Conservation (phyloP, 2,329 filamentous ascomycete genomes). For the Venturiaceae sp. region DNA sequence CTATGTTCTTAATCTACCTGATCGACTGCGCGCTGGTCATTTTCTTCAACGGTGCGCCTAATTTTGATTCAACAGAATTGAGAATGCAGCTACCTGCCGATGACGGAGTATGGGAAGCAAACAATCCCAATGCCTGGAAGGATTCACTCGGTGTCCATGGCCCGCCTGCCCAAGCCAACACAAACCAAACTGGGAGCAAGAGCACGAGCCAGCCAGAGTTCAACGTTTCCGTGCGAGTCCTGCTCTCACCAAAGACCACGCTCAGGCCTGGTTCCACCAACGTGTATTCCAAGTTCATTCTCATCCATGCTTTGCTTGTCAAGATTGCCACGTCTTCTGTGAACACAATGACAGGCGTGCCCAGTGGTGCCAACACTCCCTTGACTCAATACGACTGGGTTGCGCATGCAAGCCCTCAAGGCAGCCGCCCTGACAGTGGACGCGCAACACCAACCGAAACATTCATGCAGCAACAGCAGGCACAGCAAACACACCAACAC, state of each 20-base stretch:
- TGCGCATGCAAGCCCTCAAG: slow-evolving; percentile 9
- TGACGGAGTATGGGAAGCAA: slow-evolving; percentile 65
- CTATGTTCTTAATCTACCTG: slow-evolving; percentile 56
- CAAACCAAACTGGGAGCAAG: slow-evolving; percentile 53
- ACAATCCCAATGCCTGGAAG: slow-evolving; percentile 48
- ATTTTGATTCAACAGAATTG: slow-evolving; percentile 56
- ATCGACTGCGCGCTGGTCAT: slow-evolving; percentile 56
- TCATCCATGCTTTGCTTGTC: slow-evolving; percentile 59
- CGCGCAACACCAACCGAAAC: slow-evolving; percentile 34
- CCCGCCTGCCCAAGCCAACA: slow-evolving; percentile 40
- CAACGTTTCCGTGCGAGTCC: slow-evolving; percentile 48
- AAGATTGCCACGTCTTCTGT: slow-evolving; percentile 42
- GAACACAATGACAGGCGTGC: slow-evolving; percentile 12
- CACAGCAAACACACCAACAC: slow-evolving; percentile 14
- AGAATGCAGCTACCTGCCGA: slow-evolving; percentile 60
- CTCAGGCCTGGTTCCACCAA: slow-evolving; percentile 60
- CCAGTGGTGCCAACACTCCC: slow-evolving; percentile 39
- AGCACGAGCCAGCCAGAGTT: slow-evolving; percentile 56
- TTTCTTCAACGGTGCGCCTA: slow-evolving; percentile 59
- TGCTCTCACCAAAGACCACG: slow-evolving; percentile 49
- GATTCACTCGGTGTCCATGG: slow-evolving; percentile 56
- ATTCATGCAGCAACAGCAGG: slow-evolving; percentile 34
- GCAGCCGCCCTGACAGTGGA: slow-evolving; percentile 20
- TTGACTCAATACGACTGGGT: slow-evolving; percentile 51
- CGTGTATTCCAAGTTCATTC: slow-evolving; percentile 62